Evolutionary conservation across 2,329 filamentous ascomycete genomes (phyloP), one percentile per base, ranked within the genome.

Genomic region (Sarocladium oryzae): DNA sequence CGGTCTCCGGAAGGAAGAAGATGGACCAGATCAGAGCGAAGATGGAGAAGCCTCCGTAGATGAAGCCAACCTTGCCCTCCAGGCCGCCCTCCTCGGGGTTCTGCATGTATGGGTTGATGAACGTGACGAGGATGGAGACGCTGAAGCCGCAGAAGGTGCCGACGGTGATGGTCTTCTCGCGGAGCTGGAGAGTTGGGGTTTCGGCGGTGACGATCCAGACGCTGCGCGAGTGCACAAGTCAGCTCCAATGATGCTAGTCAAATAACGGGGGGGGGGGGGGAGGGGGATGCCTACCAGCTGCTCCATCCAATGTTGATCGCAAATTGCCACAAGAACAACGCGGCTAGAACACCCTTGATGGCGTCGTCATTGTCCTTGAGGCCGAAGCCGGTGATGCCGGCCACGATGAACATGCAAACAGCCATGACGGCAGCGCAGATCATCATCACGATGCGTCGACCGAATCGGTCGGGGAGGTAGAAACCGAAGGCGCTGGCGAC

Each of bases 11-110:
- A 11, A 60, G 49, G 4, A 52, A 43, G 30, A 58, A 51, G 30
- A 45, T 56, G 2, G 53, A 49, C 35, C 56, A 56, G 24, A 54
- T 36, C 2, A 55, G 49, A n/a, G 54, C 53, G 2, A 59, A 20
- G 32, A 59, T 33, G 7, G 54, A 57, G 30, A 60, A 50, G 23
- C 52, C 52, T 8, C 57, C 57, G 40, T 58, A 61, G 26, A 61
- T 56, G 24, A 61, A 56, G 3, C 56, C 55, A 20, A 60, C 56
- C 13, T 53, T 54, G 15, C 52, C 52, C 16, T 40, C 36, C n/a
- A 40, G 16, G 6, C 36, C 36, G 10, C 57, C 56, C 13, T 60
- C 55, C 15, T 51, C 43, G 6, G 36, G 36, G 11, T 54, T 51
- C 35, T 56, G 55, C n/a, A 58, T 48, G 48, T 51, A 58, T 7